Evolutionary conservation across 1,139 yeast genomes (phyloP), one percentile per base, ranked within the genome.

Genomic region (Petasospora fabianii): DNA sequence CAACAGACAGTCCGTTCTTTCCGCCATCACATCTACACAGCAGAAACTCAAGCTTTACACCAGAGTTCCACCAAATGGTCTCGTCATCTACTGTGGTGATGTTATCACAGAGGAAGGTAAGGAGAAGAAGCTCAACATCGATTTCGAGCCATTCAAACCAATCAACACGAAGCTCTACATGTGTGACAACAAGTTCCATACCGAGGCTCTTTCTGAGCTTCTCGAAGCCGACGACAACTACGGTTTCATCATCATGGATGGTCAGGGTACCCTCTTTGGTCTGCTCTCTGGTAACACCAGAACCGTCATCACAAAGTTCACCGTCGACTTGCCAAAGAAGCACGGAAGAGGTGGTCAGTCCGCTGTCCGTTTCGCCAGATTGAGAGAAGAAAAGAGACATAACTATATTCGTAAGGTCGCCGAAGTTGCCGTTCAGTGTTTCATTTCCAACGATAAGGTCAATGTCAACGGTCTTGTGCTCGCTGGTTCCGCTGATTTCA

Each of bases 261-360:
- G 98, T 86, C 88, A 88, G 64, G 98, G 98, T 44, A 86, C 97
- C 5, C 72, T 92, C 51, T 92, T 92, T 56, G 98, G 98, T 66
- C 77, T 95, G n/a, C 80, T 92, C 39, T 80, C 95, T 36, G 98
- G 98, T 64, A 92, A 92, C 70, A 90, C 96, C 37, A 82, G 98
- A 72, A 97, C 94, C 50, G 85, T 92, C 37, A 72, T 92, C 61
- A 96, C 92, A 67, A 92, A 92, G 66, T 92, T 92, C 68, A 84
- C 96, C 3, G 98, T 92, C 44, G 98, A 92, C 65, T 75, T 92
- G 59, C 98, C 98, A 54, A 92, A 92, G 72, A 92, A 92, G 85
- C 98, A 92, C 73, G 98, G 98, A 58, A 85, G 98, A 76, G 98
- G 98, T 84, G 98, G 98, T 83, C 98, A 92, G 73, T 92, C 98